Evolutionary conservation across 495 filamentous ascomycete species (phyloP).

Genomic region (Neurospora sp.): DNA sequence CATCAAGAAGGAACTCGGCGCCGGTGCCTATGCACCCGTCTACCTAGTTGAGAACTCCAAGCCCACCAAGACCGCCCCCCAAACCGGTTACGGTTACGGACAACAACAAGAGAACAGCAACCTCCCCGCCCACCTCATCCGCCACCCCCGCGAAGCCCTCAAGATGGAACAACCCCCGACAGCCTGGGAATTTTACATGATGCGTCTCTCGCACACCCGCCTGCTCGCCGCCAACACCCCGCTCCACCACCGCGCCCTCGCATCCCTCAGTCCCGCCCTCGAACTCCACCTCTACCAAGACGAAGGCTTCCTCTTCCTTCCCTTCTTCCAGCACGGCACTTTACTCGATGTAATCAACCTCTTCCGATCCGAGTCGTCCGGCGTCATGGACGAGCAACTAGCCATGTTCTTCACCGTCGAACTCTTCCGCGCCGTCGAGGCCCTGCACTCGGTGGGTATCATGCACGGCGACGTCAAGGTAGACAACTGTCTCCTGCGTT

Average conservation of each 20-base stretch:
- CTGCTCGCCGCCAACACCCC: slow-evolving; percentile 37
- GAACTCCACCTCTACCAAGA: slow-evolving; percentile 82
- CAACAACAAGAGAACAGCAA: slow-evolving; percentile 31
- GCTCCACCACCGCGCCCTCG: slow-evolving; percentile 48
- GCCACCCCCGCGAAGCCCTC: slow-evolving; percentile 64
- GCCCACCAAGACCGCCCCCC: slow-evolving; percentile 22
- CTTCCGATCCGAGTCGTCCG: slow-evolving; percentile 56
- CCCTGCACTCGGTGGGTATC: slow-evolving; percentile 66
- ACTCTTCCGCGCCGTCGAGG: slow-evolving; percentile 81
- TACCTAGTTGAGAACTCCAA: slow-evolving; percentile 71
- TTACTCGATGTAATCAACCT: slow-evolving; percentile 87
- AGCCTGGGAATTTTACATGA: slow-evolving; percentile 95
- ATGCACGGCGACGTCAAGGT: slow-evolving; percentile 92
- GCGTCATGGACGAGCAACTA: slow-evolving; percentile 74
- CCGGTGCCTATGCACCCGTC: slow-evolving; percentile 89
- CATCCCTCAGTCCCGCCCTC: slow-evolving; percentile 68
- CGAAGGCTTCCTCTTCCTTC: slow-evolving; percentile 76
- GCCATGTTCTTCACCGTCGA: slow-evolving; percentile 95
- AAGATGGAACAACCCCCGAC: slow-evolving; percentile 84
- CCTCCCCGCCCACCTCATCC: slow-evolving; percentile 29
- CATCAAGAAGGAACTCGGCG: slow-evolving; percentile 78
- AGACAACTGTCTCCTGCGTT: slow-evolving; percentile 86
- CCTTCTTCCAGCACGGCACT: slow-evolving; percentile 83
- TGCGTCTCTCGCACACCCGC: slow-evolving; percentile 66
- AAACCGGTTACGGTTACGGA: slow-evolving; percentile 16